phyloP scores from a whole-genome alignment of 176 grass and related monocot genomes.

The Urochloa ruziziensis region DNA sequence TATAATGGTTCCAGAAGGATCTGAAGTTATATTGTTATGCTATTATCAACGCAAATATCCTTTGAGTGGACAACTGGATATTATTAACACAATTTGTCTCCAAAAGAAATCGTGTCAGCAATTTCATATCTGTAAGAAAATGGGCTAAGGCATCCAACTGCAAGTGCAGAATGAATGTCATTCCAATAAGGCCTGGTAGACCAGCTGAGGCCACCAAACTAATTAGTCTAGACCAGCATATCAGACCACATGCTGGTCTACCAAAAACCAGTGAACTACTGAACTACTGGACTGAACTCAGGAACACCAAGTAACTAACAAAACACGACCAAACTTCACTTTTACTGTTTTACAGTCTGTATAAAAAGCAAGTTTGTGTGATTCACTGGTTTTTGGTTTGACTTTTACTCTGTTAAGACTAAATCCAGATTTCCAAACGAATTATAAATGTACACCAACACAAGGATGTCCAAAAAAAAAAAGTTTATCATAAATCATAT shows the following conservation, averaged over 20 bases:
- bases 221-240: constrained; percentile 1
- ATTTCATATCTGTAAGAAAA: constrained; percentile 6
- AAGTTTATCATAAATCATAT: background rate
- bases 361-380: constrained; percentile 8
- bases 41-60: background rate
- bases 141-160: background rate
- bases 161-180: background rate
- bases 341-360: background rate
- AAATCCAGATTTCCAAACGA: background rate
- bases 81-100: background rate
- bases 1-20: background rate
- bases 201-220: background rate
- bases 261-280: too few species aligned
- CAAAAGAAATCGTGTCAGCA: background rate
- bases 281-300: background rate
- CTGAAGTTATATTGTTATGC: background rate
- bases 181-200: background rate
- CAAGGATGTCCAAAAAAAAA: background rate
- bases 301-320: background rate
- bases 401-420: background rate
- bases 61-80: background rate
- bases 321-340: background rate
- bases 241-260: background rate
- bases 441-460: constrained; percentile 3
- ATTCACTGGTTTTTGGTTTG: constrained; percentile 5